Evolutionary conservation across 306 rosid genomes (phyloP), one percentile per base, ranked within the genome.

Genomic region (Cicer cuneatum): DNA sequence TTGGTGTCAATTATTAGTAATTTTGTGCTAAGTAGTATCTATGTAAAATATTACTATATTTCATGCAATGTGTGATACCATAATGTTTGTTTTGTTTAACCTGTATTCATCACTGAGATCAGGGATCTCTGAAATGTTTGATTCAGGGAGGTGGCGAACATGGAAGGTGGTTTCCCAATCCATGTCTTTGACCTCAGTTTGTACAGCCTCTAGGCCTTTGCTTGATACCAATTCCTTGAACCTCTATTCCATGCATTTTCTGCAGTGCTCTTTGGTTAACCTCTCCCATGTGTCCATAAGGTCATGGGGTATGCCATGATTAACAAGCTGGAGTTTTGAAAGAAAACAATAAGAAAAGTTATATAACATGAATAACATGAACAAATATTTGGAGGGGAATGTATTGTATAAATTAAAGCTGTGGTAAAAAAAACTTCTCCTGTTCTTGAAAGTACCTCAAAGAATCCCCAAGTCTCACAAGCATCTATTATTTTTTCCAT

Each of bases 91-190:
- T 13, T 33, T 52, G 10, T 19, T n/a, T 74, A 14, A 89, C 97
- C 94, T 87, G 90, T 90, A 86, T 0, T 91, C 90, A 7, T 89
- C 93, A 24, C 38, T 45, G 69, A 93, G 92, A 72, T 89, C 97
- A 40, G 93, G 93, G 53, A 93, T 12, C 16, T 89, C 84, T 7
- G 84, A 84, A 18, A 93, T 78, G 85, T 89, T 93, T 9, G 98
- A 89, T 8, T 69, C 77, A 1, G 98, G 98, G 18, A 88, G 97
- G 60, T 93, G 93, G 54, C 85, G 88, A 71, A 91, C 59, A 81
- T 68, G 76, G 84, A 88, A 93, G 78, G 96, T 91, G 82, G 87
- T 86, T 74, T 93, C 98, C 98, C 98, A 91, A 18, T 93, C 98
- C 86, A 89, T 76, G 52, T 91, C 93, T 1, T 78, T 84, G 80